Evolutionary conservation across 2,329 filamentous ascomycete genomes (phyloP), one percentile per base, ranked within the genome.

Genomic region (Macrophomina phaseolina): DNA sequence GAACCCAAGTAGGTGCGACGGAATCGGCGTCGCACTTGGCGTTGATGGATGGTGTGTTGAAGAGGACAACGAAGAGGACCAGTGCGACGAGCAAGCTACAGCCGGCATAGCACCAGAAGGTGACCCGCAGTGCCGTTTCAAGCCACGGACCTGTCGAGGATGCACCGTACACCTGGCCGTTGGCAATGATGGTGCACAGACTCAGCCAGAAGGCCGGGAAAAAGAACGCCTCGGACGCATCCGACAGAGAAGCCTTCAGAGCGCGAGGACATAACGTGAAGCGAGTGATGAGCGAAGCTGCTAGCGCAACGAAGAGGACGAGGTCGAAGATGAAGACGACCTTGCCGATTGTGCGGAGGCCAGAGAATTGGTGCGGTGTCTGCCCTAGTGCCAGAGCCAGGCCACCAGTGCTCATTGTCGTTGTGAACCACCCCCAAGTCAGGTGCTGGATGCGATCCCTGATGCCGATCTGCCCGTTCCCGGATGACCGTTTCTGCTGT

Each of bases 1-100:
- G 79, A 65, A 92, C 86, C 90, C 90, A 92, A 0, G 88, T 88
- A 0, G 90, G 90, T 83, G 90, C 91, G 85, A 91, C 91, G 45
- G 85, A 87, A 64, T 88, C 85, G n/a, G 91, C 78, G 5, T 81
- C 82, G 67, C 88, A 89, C 67, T 79, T 18, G 12, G 45, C 16
- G 38, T 58, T 18, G 66, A 9, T 74, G 71, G 86, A 85, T 4
- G 80, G 78, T 3, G 85, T 81, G n/a, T 28, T 48, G 55, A 66
- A 48, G 38, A 92, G 80, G 73, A 85, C 87, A 40, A 85, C 87
- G 79, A 92, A 92, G 65, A 81, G 80, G 67, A 79, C 77, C 28
- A 77, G 71, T 9, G 79, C 80, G 53, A 81, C 70, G 42, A 73
- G 68, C 67, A 81, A 80, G 1, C 80, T 77, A 61, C 76, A 68